Evolutionary conservation across 1,284 basidiomycete genomes (phyloP), one percentile per base, ranked within the genome.

Genomic region (Pholiota adiposa): DNA sequence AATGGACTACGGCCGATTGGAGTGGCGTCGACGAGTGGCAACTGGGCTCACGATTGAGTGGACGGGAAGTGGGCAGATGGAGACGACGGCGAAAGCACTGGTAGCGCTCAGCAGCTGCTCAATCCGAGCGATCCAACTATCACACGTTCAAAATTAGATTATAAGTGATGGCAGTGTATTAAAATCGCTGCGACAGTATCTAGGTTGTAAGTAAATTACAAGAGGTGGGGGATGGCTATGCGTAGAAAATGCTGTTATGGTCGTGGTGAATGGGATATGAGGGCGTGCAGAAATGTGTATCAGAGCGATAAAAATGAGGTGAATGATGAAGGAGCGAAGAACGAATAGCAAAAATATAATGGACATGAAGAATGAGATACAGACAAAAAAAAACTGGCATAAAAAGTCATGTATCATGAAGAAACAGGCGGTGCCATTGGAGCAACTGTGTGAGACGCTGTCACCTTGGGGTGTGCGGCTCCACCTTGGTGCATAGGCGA

Each of bases 401-500:
- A 61, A 51, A 64, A 59, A 59, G 66, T 68, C 66, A 69, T 69
- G 67, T 69, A 58, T 65, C 61, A 70, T 75, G 68, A 75, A 72
- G 69, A 74, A 59, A 69, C 64, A 46, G 62, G 52, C 52, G 23
- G 40, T 33, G 56, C 29, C n/a, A 19, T 41, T 12, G 40, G 43
- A 36, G 33, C n/a, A 31, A 34, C n/a, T n/a, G n/a, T 16, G 16
- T 64, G 62, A 58, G 77, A 73, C 59, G 82, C 71, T 61, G 68
- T 80, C 61, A 87, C 75, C 79, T 87, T 75, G 65, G 79, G 73
- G 60, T 74, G 70, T 62, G 73, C 75, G 44, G 79, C 74, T 57
- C 79, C 77, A 51, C 83, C 84, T 65, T 84, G 36, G 9, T 38
- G 87, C 62, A 86, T 80, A n/a, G 88, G 85, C n/a, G 89, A 85